These are phyloP conservation scores for Syzygium jambos DNA, from an alignment of 345 rosid genomes.

Conservation along the genomic window DNA sequence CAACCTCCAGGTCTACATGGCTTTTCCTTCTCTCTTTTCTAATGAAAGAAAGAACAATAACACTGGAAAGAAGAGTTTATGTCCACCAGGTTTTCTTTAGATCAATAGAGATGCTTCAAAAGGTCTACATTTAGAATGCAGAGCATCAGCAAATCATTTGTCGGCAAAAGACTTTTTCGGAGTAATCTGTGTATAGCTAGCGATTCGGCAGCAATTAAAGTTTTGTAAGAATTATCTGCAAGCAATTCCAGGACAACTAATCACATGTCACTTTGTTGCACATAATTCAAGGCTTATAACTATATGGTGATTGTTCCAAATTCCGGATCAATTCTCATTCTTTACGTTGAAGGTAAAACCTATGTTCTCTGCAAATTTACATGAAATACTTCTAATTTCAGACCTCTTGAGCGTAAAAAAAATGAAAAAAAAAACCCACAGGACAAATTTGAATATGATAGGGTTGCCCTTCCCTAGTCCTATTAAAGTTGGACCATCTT, in stretches of 20 bases:
- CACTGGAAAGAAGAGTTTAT: not conserved
- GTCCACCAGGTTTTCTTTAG: not conserved
- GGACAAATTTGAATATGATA: not conserved
- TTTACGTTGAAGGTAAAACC: not conserved
- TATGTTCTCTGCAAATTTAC: not conserved
- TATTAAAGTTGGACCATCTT: not conserved
- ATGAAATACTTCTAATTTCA: not conserved
- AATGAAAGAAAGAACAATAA: not conserved
- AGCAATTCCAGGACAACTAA: not conserved
- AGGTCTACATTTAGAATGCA: not conserved
- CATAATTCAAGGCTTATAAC: not conserved
- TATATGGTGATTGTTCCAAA: not conserved
- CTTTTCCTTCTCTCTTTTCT: not conserved
- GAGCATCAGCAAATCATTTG: not conserved
- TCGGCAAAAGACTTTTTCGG: not conserved
- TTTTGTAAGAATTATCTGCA: not conserved
- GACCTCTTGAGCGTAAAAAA: not conserved
- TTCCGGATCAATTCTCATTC: not conserved
- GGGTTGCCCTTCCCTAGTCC: not conserved
- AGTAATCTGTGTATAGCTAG: not conserved
- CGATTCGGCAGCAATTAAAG: not conserved
- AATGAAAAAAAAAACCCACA: not conserved
- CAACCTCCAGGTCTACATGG: not conserved
- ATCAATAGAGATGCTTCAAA: not conserved
- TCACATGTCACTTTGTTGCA: not conserved